phyloP scores from a whole-genome alignment of 2,329 filamentous ascomycete genomes.

The Aureobasidium melanogenum region DNA sequence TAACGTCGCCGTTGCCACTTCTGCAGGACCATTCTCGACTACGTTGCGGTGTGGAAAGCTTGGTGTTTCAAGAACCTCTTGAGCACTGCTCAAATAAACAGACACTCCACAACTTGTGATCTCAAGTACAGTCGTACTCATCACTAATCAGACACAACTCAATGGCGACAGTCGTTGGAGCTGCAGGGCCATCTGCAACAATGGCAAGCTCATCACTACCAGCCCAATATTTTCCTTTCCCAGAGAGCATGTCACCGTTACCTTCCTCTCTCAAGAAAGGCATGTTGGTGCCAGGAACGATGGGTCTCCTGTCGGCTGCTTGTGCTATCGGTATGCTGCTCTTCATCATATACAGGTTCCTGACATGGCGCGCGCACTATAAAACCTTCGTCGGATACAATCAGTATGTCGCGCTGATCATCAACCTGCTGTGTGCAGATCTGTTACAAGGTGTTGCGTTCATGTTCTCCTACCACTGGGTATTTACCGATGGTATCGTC shows the following conservation, averaged over 20 bases:
- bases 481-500: conserved; percentile 44
- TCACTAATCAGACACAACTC: background rate
- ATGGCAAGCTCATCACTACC: background rate
- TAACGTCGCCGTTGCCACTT: background rate
- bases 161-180: background rate
- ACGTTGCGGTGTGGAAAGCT: background rate
- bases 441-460: conserved; percentile 58
- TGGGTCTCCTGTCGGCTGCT: conserved; percentile 23
- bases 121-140: background rate
- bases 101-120: background rate
- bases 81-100: background rate
- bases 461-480: conserved; percentile 52
- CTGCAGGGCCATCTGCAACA: background rate
- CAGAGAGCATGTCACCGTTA: conserved; percentile 22
- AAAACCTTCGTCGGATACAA: conserved; percentile 36
- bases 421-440: conserved; percentile 61
- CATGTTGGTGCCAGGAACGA: conserved; percentile 22
- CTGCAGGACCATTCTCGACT: background rate
- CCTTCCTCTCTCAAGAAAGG: conserved; percentile 18
- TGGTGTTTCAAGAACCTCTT: background rate
- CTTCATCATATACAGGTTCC: conserved; percentile 24
- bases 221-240: conserved; percentile 21
- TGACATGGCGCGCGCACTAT: conserved; percentile 24
- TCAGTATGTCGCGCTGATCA: conserved; percentile 60
- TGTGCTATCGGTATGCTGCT: conserved; percentile 21